Percentiles rank a stretch among this genome's conserved stretches.
phyloP scores from a whole-genome alignment of 257 asterid species.

The Scutellaria barbata region DNA sequence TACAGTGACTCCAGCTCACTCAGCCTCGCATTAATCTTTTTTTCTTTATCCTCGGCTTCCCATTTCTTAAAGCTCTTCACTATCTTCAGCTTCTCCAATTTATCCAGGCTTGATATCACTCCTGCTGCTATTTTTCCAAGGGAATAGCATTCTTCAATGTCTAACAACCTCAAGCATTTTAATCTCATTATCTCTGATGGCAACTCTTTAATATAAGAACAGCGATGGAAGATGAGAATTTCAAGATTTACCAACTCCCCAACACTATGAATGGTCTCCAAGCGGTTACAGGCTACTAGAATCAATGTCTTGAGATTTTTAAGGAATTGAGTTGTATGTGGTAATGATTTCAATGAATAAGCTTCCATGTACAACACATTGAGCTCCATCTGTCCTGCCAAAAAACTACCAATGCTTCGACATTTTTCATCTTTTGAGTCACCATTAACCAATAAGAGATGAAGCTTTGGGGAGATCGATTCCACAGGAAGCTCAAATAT shows the following conservation, averaged over 20 bases:
- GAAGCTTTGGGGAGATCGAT: slow-evolving; percentile 15
- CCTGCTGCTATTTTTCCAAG: not conserved
- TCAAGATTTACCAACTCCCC: slow-evolving; percentile 6
- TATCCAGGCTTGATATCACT: slow-evolving; percentile 1
- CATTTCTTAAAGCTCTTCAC: not conserved
- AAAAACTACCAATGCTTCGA: not conserved
- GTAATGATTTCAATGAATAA: not conserved
- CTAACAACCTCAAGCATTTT: not conserved
- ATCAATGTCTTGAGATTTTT: slow-evolving; percentile 10
- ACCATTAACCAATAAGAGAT: slow-evolving; percentile 5
- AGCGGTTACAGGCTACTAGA: not conserved
- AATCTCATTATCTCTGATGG: not conserved
- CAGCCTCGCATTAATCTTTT: not conserved
- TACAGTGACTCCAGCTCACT: slow-evolving; percentile 5
- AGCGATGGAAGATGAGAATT: not conserved
- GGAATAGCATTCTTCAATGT: not conserved
- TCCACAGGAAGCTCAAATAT: not conserved
- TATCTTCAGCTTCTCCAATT: slow-evolving; percentile 26
- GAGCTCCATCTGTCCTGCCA: slow-evolving; percentile 5
- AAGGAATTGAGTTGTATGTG: not conserved
- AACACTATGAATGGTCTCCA: not conserved
- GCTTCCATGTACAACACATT: not conserved
- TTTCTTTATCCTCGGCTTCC: slow-evolving; percentile 1
- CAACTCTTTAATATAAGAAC: not conserved
- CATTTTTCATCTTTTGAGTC: not conserved